Evolutionary conservation across 2,329 filamentous ascomycete genomes (phyloP).

Genomic region (Volutella citrinella): DNA sequence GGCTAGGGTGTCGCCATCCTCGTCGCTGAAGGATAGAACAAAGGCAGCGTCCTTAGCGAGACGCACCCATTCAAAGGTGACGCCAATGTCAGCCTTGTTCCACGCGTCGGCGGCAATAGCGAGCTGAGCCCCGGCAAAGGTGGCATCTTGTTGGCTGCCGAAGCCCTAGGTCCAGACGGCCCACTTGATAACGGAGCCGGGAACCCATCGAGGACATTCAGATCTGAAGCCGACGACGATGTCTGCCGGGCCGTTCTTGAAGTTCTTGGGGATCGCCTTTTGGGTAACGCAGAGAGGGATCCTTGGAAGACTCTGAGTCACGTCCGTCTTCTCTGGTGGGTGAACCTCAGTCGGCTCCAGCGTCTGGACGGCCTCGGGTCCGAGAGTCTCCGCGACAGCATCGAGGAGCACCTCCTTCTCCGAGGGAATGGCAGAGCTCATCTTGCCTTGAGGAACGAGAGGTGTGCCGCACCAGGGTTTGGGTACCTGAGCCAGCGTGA

Average conservation of each 20-base stretch:
- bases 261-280: neutral
- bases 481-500: neutral
- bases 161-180: constrained; percentile 2
- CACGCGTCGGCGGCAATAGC: constrained; percentile 1
- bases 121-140: constrained; percentile 1
- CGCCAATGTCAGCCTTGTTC: constrained; percentile 4
- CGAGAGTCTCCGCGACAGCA: neutral
- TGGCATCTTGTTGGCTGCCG: constrained; percentile 1
- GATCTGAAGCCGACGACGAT: constrained; percentile 1
- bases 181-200: constrained; percentile 5
- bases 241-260: constrained; percentile 1
- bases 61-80: constrained; percentile 2
- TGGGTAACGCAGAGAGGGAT: constrained; percentile 5
- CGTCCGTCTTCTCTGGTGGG: too few species aligned
- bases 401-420: constrained; percentile 2
- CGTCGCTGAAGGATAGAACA: neutral
- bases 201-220: constrained; percentile 2
- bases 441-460: neutral
- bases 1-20: neutral
- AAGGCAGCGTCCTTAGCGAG: constrained; percentile 2
- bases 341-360: neutral
- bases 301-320: too few species aligned
- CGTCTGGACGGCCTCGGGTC: neutral
- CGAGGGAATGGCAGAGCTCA: neutral
- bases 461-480: neutral